Percentiles rank a stretch among this genome's conserved stretches.
phyloP scores from a whole-genome alignment of 805 yeast species.

The Candida insectorum region DNA sequence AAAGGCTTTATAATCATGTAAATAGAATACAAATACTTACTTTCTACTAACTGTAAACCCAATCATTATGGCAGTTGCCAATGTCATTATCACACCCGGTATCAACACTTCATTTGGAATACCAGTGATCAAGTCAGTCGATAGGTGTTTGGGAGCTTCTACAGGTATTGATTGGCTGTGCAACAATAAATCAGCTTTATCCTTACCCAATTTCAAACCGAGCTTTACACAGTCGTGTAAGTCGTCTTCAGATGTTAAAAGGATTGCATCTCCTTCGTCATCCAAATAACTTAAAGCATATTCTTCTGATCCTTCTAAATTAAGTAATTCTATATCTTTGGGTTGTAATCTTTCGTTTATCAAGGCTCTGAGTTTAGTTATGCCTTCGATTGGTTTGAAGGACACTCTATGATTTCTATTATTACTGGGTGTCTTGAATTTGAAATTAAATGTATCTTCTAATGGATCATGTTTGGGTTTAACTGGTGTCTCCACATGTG shows the following conservation, averaged over 20 bases:
- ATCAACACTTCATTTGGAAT: constrained; percentile 57
- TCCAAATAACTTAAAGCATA: constrained; percentile 77
- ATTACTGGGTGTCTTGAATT: constrained; percentile 66
- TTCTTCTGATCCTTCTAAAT: constrained; percentile 5
- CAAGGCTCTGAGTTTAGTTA: constrained; percentile 43
- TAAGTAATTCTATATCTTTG: constrained; percentile 35
- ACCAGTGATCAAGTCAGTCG: constrained; percentile 43
- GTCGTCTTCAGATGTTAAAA: constrained; percentile 72
- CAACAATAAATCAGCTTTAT: constrained; percentile 68
- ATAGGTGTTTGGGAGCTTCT: constrained; percentile 11
- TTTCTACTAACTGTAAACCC: constrained; percentile 53
- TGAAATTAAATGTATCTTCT: constrained; percentile 49
- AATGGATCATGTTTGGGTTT: constrained; percentile 8
- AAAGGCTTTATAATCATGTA: constrained; percentile 8
- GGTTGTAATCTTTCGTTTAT: constrained; percentile 41
- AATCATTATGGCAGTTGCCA: constrained; percentile 57
- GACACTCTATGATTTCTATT: constrained; percentile 75
- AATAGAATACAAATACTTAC: constrained; percentile 10
- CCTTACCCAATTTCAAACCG: constrained; percentile 44
- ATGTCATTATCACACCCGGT: constrained; percentile 58
- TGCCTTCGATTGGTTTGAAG: constrained; percentile 54
- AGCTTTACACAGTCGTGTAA: constrained; percentile 68
- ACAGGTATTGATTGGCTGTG: constrained; percentile 50
- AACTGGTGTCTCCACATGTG: constrained; percentile 33
- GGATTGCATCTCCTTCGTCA: constrained; percentile 80